These are phyloP conservation scores for Galeopsis tetrahit DNA, from an alignment of 257 asterid genomes.

Conservation along the genomic window DNA sequence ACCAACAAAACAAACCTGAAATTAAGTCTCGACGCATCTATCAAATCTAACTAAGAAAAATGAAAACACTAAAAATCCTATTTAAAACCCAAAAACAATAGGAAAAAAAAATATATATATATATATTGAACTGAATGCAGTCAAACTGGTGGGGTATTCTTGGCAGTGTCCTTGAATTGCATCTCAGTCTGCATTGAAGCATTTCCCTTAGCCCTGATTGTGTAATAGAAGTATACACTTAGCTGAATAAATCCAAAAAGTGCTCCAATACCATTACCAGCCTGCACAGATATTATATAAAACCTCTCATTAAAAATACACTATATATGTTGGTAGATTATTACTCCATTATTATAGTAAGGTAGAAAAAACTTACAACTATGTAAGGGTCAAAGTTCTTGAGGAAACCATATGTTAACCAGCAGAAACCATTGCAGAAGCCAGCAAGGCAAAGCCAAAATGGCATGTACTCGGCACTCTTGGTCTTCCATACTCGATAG, in stretches of 20 bases:
- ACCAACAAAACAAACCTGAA: background rate
- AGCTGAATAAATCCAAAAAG: slow-evolving; percentile 50
- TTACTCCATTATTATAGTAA: too few species aligned
- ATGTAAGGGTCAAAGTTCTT: slow-evolving; percentile 53
- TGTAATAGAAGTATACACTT: slow-evolving; percentile 32
- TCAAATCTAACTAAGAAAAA: background rate
- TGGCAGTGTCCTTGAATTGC: slow-evolving; percentile 28
- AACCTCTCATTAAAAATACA: too few species aligned
- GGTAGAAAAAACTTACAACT: slow-evolving; percentile 42
- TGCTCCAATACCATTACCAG: slow-evolving; percentile 64
- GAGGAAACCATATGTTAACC: slow-evolving; percentile 63
- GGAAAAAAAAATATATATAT: background rate
- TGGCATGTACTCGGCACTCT: slow-evolving; percentile 69
- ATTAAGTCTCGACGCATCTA: background rate
- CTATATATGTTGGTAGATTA: too few species aligned
- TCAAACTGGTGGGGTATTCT: slow-evolving; percentile 15
- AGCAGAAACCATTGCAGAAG: slow-evolving; percentile 54
- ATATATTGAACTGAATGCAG: background rate
- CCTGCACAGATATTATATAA: slow-evolving; percentile 34
- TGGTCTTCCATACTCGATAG: slow-evolving; percentile 39
- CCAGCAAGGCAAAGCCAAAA: slow-evolving; percentile 59
- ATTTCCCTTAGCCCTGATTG: background rate
- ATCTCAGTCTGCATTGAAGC: slow-evolving; percentile 18
- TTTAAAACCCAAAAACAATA: background rate
- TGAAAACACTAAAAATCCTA: background rate